Conservation (phyloP, 352 stramenopile species). For the Globisporangium recalcitrans region DNA sequence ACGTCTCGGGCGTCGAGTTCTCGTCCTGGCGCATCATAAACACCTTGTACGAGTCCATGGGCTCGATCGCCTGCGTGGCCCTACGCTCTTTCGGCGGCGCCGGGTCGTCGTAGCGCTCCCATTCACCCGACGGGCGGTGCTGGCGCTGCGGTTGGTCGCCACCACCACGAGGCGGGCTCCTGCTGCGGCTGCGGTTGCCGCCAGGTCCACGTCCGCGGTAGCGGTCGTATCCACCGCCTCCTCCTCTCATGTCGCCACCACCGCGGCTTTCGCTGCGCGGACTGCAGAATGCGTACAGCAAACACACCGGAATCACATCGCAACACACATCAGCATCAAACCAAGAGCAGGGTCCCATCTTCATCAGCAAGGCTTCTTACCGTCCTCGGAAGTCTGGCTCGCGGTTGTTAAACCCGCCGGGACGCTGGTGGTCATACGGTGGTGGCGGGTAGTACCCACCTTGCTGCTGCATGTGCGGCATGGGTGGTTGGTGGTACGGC, state of each 20-base stretch:
- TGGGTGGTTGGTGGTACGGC: conserved; percentile 21
- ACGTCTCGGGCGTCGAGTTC: conserved; percentile 71
- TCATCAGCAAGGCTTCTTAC: conserved; percentile 1
- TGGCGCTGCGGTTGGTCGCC: not conserved
- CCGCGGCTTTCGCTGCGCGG: conserved; percentile 25
- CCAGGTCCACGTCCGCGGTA: conserved; percentile 18
- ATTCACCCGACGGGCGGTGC: conserved; percentile 15
- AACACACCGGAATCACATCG: not conserved
- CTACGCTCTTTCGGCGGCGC: conserved; percentile 24
- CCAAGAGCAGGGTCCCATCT: not conserved
- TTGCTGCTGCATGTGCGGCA: conserved; percentile 7
- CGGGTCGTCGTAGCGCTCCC: conserved; percentile 18
- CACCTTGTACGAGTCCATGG: conserved; percentile 81
- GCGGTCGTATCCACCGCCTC: conserved; percentile 19
- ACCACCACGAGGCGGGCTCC: conserved; percentile 24
- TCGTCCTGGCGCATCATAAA: conserved; percentile 88
- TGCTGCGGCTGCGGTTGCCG: conserved; percentile 29
- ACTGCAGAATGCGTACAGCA: conserved; percentile 4
- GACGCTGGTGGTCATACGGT: conserved; percentile 18
- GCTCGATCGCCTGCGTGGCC: conserved; percentile 46
- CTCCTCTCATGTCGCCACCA: conserved; percentile 9
- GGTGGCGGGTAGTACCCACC: conserved; percentile 23
- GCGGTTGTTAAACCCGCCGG: conserved; percentile 10
- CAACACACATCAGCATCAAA: not conserved
- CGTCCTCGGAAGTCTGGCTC: conserved; percentile 25